phyloP scores from a whole-genome alignment of 164 flowering plant genomes.

The Vitis amurensis region DNA sequence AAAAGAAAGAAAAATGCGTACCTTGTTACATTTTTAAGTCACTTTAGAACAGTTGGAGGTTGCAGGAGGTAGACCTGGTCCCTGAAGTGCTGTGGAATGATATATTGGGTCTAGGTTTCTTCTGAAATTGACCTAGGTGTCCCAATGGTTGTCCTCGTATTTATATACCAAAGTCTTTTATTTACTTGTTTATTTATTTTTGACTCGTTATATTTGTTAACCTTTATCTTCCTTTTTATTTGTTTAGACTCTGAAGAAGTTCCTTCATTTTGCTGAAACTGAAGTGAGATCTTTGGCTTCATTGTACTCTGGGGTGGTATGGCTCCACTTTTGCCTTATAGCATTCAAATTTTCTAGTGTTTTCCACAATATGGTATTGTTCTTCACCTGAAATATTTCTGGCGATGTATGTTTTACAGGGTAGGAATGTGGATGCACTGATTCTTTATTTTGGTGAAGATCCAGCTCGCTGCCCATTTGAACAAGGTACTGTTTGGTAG shows the following conservation, averaged over 20 bases:
- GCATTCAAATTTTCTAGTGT: constrained; percentile 3
- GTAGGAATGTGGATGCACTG: constrained; percentile 82
- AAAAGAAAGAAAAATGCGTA: no score
- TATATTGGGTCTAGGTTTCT: no score
- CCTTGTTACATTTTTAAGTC: no score
- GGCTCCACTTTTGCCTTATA: constrained; percentile 13
- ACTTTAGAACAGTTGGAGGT: no score
- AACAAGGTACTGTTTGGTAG: constrained; percentile 70
- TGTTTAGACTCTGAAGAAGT: constrained; percentile 29
- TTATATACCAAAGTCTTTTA: no score
- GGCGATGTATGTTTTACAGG: constrained; percentile 39
- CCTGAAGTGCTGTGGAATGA: no score
- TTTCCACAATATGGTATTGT: background rate
- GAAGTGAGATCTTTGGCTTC: constrained; percentile 83
- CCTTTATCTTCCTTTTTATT: constrained; percentile 2
- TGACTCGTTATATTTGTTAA: background rate
- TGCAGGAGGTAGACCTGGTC: no score
- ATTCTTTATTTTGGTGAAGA: constrained; percentile 94
- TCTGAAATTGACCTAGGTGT: no score
- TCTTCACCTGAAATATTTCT: constrained; percentile 4
- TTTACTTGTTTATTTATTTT: no score
- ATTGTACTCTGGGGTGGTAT: constrained; percentile 82
- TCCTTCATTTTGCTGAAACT: constrained; percentile 76
- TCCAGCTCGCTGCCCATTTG: constrained; percentile 86
- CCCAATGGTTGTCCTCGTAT: no score